These are phyloP conservation scores for Linanthus parryae DNA, from an alignment of 148 eudicot species.

Conservation along the genomic window DNA sequence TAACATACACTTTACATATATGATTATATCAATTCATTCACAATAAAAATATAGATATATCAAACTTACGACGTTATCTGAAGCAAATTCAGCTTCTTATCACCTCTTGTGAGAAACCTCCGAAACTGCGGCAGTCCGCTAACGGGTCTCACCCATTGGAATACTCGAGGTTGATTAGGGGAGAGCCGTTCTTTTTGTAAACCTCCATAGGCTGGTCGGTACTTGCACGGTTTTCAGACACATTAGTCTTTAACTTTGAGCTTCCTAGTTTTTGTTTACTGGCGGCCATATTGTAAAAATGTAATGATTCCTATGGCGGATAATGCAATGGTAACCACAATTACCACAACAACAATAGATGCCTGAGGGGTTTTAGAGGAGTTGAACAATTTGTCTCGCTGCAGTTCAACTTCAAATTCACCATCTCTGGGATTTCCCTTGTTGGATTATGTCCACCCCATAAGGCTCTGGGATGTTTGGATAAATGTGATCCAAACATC, in stretches of 20 bases:
- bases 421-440: constrained; percentile 73
- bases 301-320: constrained; percentile 41
- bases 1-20: no score
- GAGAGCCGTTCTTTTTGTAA: constrained; percentile 71
- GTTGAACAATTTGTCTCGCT: constrained; percentile 41
- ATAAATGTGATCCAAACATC: constrained; percentile 27
- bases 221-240: no score
- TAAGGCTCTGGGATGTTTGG: constrained; percentile 49
- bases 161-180: constrained; percentile 85
- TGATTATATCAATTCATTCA: no score
- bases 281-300: constrained; percentile 45
- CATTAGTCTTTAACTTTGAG: no score
- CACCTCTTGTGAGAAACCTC: constrained; percentile 50
- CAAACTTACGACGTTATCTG: no score
- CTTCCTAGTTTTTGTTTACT: constrained; percentile 67
- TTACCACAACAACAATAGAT: constrained; percentile 46
- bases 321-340: constrained; percentile 26
- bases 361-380: constrained; percentile 46
- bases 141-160: constrained; percentile 95
- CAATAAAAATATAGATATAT: no score
- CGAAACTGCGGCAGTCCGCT: constrained; percentile 55
- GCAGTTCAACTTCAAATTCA: constrained; percentile 59
- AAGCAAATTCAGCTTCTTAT: no score
- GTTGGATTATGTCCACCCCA: constrained; percentile 27
- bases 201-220: constrained; percentile 52